Base-by-base conservation (phyloP, 768 basidiomycete genomes). In the Chalciporus piperatus region DNA sequence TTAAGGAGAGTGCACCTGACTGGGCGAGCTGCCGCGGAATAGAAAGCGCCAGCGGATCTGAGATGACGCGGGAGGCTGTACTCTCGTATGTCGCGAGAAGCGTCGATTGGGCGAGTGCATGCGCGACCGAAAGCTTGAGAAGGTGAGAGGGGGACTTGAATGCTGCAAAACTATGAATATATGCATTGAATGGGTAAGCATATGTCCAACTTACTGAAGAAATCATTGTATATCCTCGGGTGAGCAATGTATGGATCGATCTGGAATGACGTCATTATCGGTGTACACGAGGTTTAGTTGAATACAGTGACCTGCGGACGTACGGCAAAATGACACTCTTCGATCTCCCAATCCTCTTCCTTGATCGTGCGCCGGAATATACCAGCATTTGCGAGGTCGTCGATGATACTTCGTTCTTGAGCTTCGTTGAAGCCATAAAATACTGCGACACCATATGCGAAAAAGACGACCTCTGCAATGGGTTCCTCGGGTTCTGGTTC, bases 211-310 rank as follows among this genome's bases (percentile, higher is more conserved):
- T 59, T 62, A 94, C 93, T 94, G 72, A 95, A 96, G 72, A 95
- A 91, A 68, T 96, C 94, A 55, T 98, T 96, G 72, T 91, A 97
- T 57, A 98, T 94, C 41, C 94, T 81, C 14, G 94, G 95, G 60
- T 87, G 92, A 1, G 82, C 77, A 10, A 94, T 92, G 48, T 83
- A 71, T 3, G 87, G 80, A 61, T 98, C 94, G 62, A 93, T 89
- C 90, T 90, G 54, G 2, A 37, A 35, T 6, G 12, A 20, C 13
- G 22, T 47, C 8, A 39, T 35, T 43, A 56, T 12, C 39, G 32
- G 30, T 25, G 8, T 33, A 11, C 11, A 10, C 11, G 10, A 22
- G 27, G n/a, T 14, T 28, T 8, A 20, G 27, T n/a, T n/a, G 19
- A 13, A 22, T 28, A 30, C 27, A n/a, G 13, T 23, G 37, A 41